Evolutionary conservation across 495 filamentous ascomycete genomes (phyloP).

Genomic region (Xylaria longipes): DNA sequence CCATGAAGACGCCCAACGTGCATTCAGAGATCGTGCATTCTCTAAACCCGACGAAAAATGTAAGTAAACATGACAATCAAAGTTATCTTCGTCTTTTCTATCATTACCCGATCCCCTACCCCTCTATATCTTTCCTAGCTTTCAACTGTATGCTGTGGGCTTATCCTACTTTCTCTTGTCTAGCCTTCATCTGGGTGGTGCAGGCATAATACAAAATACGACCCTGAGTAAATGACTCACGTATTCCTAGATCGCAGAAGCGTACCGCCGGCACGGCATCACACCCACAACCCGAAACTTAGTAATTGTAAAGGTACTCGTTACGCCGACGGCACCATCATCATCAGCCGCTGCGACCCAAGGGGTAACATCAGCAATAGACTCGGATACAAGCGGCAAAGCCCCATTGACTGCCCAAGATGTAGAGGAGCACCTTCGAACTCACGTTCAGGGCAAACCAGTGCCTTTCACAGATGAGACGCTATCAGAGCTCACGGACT

Average conservation of each 20-base stretch:
- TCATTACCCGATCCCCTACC: background rate
- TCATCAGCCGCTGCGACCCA: background rate
- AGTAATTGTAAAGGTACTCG: constrained; percentile 75
- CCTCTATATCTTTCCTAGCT: constrained; percentile 16
- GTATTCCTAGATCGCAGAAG: constrained; percentile 76
- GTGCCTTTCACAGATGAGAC: constrained; percentile 69
- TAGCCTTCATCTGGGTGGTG: background rate
- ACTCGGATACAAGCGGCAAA: constrained; percentile 19
- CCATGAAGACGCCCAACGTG: constrained; percentile 81
- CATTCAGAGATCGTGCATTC: constrained; percentile 92
- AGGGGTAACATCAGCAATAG: background rate
- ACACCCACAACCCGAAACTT: constrained; percentile 69
- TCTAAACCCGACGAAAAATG: constrained; percentile 85
- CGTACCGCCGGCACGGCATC: constrained; percentile 88
- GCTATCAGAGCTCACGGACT: constrained; percentile 65
- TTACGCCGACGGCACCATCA: constrained; percentile 22
- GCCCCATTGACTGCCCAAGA: constrained; percentile 52
- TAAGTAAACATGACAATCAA: constrained; percentile 40
- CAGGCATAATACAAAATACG: background rate
- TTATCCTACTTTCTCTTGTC: background rate
- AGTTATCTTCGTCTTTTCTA: constrained; percentile 28
- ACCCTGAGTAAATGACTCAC: constrained; percentile 28
- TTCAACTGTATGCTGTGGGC: background rate
- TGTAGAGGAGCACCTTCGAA: constrained; percentile 66
- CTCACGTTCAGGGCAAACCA: constrained; percentile 66